Conservation (phyloP, 78 protist species). For the Protostelium mycophagum region DNA sequence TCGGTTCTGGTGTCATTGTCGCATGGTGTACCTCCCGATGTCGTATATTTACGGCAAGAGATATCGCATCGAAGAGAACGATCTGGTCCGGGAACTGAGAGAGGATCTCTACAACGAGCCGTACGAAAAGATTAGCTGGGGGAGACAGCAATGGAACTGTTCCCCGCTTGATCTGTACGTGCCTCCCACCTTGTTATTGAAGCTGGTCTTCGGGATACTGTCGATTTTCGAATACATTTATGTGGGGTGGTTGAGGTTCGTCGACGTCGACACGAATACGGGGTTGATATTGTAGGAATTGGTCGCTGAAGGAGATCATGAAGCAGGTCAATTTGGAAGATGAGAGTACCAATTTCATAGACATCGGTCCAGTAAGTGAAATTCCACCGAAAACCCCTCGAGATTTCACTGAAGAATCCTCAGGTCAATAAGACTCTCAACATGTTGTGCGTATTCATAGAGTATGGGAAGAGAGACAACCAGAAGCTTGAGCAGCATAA, state of each 20-base stretch:
- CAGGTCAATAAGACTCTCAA: slow-evolving; percentile 74
- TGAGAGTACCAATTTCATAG: slow-evolving; percentile 78
- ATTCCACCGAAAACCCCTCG: too few relatives aligned
- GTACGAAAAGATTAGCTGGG: slow-evolving; percentile 62
- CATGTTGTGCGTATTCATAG: slow-evolving; percentile 68
- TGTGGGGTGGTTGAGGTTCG: slow-evolving; percentile 30
- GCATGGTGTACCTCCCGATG: slow-evolving; percentile 93
- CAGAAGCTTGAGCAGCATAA: slow-evolving; percentile 53
- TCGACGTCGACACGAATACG: slow-evolving; percentile 34
- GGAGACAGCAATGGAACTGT: slow-evolving; percentile 20
- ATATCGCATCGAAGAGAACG: slow-evolving; percentile 3
- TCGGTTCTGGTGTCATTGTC: slow-evolving; percentile 87
- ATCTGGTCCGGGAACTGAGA: slow-evolving; percentile 29
- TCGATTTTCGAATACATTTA: slow-evolving; percentile 54
- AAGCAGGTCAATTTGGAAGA: slow-evolving; percentile 80
- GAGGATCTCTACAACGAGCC: slow-evolving; percentile 54
- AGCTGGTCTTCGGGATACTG: slow-evolving; percentile 18
- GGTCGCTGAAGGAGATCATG: too few relatives aligned
- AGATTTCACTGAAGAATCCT: too few relatives aligned
- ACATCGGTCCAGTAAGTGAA: slow-evolving; percentile 96
- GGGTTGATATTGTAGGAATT: too few relatives aligned
- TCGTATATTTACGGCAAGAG: slow-evolving; percentile 72
- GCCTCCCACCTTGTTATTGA: slow-evolving; percentile 52
- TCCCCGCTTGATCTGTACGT: slow-evolving; percentile 58
- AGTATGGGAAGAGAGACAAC: slow-evolving; percentile 66